Percentiles rank a stretch among this genome's conserved stretches.
These are phyloP conservation scores for Trametes cinnabarina DNA, from an alignment of 768 basidiomycete species.

Conservation along the genomic window DNA sequence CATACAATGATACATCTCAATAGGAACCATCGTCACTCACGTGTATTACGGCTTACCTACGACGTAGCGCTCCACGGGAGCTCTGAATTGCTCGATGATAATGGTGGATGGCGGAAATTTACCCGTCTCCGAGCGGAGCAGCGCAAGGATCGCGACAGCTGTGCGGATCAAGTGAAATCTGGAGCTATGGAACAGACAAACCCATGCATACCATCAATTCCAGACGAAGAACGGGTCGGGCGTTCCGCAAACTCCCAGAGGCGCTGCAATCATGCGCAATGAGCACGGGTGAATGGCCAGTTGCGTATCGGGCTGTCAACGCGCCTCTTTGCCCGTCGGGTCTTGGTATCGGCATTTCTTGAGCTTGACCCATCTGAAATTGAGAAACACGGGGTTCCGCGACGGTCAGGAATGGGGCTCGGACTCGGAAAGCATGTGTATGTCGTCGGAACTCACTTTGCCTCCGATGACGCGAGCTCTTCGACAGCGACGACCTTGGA, in stretches of 20 bases:
- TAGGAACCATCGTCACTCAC: background rate
- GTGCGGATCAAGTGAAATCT: background rate
- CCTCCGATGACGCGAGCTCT: conserved; percentile 52
- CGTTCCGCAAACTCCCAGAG: conserved; percentile 90
- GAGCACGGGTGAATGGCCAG: background rate
- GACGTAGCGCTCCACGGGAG: conserved; percentile 74
- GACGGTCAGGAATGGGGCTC: background rate
- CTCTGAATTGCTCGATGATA: conserved; percentile 89
- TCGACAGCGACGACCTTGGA: conserved; percentile 54
- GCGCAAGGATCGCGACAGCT: conserved; percentile 85
- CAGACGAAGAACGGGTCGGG: conserved; percentile 71
- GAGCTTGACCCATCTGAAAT: conserved; percentile 75
- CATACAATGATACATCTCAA: background rate
- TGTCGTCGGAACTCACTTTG: conserved; percentile 45
- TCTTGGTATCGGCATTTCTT: conserved; percentile 82
- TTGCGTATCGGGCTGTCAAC: conserved; percentile 11
- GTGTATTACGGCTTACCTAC: conserved; percentile 49
- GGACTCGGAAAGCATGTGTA: background rate
- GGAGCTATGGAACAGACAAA: background rate
- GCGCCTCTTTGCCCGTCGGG: conserved; percentile 70
- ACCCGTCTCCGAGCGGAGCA: conserved; percentile 71
- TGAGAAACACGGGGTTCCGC: background rate
- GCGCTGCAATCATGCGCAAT: conserved; percentile 44
- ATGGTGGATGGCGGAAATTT: conserved; percentile 76
- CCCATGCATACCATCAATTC: conserved; percentile 66